Percentiles rank a stretch among this genome's conserved stretches.
Evolutionary conservation across 2,329 filamentous ascomycete genomes (phyloP).

Genomic region (Talaromyces sp.): DNA sequence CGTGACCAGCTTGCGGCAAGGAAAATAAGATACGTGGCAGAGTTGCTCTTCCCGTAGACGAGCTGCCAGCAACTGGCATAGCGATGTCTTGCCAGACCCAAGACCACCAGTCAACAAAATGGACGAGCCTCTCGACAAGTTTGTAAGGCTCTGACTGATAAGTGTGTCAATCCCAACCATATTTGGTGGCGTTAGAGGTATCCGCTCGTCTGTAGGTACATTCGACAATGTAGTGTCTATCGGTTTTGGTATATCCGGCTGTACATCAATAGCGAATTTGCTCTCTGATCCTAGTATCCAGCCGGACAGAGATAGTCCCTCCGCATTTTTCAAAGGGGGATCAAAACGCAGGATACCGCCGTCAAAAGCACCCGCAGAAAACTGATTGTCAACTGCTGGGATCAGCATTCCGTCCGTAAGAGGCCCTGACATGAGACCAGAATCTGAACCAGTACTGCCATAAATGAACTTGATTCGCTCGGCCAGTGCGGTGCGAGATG

Average conservation of each 20-base stretch:
- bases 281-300: conserved; percentile 80
- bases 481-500: conserved; percentile 71
- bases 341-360: conserved; percentile 82
- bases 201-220: conserved; percentile 50
- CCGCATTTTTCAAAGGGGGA: conserved; percentile 44
- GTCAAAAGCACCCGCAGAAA: conserved; percentile 63
- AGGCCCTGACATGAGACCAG: conserved; percentile 72
- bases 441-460: conserved; percentile 46
- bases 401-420: conserved; percentile 86
- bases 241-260: conserved; percentile 67
- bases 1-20: conserved; percentile 80
- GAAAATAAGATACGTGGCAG: conserved; percentile 80
- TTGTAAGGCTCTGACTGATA: conserved; percentile 67
- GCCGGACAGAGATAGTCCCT: conserved; percentile 32
- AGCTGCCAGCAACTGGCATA: conserved; percentile 73
- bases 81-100: conserved; percentile 82
- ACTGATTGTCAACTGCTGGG: conserved; percentile 57
- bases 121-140: conserved; percentile 81
- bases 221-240: conserved; percentile 40
- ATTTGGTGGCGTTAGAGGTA: conserved; percentile 54
- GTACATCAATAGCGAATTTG: conserved; percentile 71
- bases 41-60: conserved; percentile 68
- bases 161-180: conserved; percentile 83
- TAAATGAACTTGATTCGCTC: conserved; percentile 72
- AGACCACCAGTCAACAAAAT: conserved; percentile 84